Evolutionary conservation across 345 rosid species (phyloP), one percentile per base, ranked within the genome.

Genomic region (Hibiscus trionum): DNA sequence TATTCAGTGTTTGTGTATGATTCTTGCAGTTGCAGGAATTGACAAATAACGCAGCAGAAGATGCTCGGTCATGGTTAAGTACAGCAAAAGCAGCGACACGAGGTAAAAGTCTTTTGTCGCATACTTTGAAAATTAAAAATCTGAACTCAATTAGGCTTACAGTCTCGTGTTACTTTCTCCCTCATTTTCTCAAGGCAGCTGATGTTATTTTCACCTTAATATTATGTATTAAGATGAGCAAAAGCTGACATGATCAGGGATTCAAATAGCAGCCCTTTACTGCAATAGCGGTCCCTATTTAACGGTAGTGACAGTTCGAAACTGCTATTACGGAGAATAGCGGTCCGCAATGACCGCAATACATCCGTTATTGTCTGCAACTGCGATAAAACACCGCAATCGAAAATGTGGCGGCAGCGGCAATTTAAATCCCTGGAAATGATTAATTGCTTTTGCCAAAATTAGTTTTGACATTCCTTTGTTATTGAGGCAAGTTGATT

Each of bases 61-160:
- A 81, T 81, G 89, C 97, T 72, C 86, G 37, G 73, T 76, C 87
- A 35, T 89, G 99, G 97, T 80, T 95, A 76, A 80, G 77, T 49
- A 79, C 83, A 73, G 93, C 88, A 71, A 90, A 77, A 77, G 92
- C 86, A 77, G 88, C 88, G 47, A 85, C 91, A 82, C 61, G 73
- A 71, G 97, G 97, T 88, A 77, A 78, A 71, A 14, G 47, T 47
- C 61, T 15, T 49, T 62, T n/a, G 57, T 11, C 17, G 27, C 4
- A 11, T 63, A 16, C 11, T 15, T 7, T 37, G 26, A 37, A 33
- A 39, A 58, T 31, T 66, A 62, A 21, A 29, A 31, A 10, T 67
- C 44, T 52, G 27, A 2, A 58, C 47, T 78, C 47, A 29, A 8
- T 52, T 52, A 12, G n/a, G 50, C 59, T 31, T 37, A 46, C 16